Base-by-base conservation (phyloP, 306 rosid genomes). In the Castanea sativa region DNA sequence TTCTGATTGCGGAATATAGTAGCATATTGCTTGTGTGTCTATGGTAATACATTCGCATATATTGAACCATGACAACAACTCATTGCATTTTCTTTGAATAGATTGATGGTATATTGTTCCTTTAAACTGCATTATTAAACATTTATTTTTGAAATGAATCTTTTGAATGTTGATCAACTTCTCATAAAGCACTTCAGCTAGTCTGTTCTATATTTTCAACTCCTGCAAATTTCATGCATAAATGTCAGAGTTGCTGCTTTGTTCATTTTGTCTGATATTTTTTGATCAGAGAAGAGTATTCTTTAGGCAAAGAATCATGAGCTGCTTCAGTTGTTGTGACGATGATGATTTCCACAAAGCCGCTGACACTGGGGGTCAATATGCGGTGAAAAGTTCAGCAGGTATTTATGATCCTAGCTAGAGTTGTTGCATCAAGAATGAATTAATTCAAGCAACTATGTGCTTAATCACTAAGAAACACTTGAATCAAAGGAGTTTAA, bases 301-400 rank as follows among this genome's bases (percentile, higher is more conserved):
- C 23, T 82, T 74, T 57, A 71, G 6, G 13, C 59, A 78, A 75
- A 49, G 88, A 79, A 82, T 82, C 88, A 93, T 93, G 98, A 83
- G 92, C 84, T 91, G 97, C 90, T 91, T 93, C 83, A 49, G 89
- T 83, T 93, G 97, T 85, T 88, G 93, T 68, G 91, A 78, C 69
- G 97, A 90, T 4, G 94, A 91, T 75, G 97, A 83, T 69, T 80
- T 76, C 78, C 92, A 80, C 73, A 86, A 81, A 81, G 43, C 87
- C 56, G 77, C 90, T 21, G 92, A 90, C 68, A 80, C 78, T 69
- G 92, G 97, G 51, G 94, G 95, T 73, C 81, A 72, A 23, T 88
- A 89, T 82, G 51, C 75, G 59, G 83, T 65, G 14, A 91, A 86
- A 86, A 84, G 63, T 35, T 83, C 92, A 73, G 79, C 90, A 82